These are phyloP conservation scores for Anthracocystis panici-leucophaei DNA, from an alignment of 1,284 basidiomycete genomes.

Conservation along the genomic window DNA sequence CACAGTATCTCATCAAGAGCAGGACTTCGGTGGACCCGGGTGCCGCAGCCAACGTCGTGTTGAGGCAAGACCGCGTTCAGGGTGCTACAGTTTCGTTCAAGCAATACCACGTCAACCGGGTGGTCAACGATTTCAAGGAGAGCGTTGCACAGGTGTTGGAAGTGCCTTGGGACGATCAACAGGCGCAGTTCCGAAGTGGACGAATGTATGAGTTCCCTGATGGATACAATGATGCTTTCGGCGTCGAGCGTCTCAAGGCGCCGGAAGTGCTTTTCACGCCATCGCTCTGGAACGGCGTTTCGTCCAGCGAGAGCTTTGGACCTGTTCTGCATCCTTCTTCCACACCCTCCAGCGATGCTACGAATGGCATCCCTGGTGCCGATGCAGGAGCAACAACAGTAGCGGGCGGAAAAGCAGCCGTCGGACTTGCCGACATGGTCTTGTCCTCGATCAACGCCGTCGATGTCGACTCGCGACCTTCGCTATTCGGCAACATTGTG, in stretches of 20 bases:
- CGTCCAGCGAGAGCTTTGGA: constrained; percentile 32
- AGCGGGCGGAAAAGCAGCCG: constrained; percentile 23
- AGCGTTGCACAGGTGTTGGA: constrained; percentile 85
- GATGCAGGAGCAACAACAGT: constrained; percentile 3
- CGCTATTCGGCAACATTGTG: constrained; percentile 91
- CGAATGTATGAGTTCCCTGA: constrained; percentile 91
- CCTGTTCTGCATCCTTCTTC: constrained; percentile 25
- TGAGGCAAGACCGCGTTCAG: constrained; percentile 62
- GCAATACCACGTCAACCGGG: constrained; percentile 82
- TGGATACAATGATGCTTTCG: constrained; percentile 88
- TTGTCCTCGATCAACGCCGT: constrained; percentile 83
- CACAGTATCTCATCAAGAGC: constrained; percentile 85
- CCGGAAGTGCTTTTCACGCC: constrained; percentile 92
- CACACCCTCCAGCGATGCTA: constrained; percentile 13
- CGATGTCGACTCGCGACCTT: constrained; percentile 90
- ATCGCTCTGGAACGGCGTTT: constrained; percentile 73
- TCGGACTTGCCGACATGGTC: constrained; percentile 73
- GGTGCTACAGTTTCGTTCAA: constrained; percentile 80
- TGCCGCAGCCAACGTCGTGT: constrained; percentile 74
- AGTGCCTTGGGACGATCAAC: constrained; percentile 87
- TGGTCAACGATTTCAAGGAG: constrained; percentile 95
- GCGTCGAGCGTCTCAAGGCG: constrained; percentile 82
- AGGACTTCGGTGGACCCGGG: constrained; percentile 78
- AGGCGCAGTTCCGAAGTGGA: constrained; percentile 53
- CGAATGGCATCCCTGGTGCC: background rate